A percentile compares a stretch with the other conserved stretches of the same genome.
Evolutionary conservation across 1,284 basidiomycete species (phyloP).

Genomic region (Papiliotrema terrestris): DNA sequence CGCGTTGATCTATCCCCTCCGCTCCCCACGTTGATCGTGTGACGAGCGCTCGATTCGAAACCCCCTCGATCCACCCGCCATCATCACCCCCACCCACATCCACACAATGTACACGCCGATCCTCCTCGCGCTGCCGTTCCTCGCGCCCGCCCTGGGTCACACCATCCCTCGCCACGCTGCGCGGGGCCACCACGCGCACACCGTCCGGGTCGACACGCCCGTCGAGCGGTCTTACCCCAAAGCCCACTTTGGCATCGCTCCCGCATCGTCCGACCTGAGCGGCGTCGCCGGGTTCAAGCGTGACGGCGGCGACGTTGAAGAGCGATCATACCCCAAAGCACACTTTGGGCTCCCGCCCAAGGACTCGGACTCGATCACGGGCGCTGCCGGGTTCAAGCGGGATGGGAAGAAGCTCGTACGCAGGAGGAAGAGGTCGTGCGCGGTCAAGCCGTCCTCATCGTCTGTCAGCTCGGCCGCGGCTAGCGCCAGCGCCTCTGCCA

Average conservation of each 20-base stretch:
- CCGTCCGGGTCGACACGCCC: neutral
- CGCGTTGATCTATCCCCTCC: neutral
- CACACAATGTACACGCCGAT: neutral
- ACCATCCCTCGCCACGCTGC: neutral
- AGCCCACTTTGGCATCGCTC: neutral
- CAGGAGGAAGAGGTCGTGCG: neutral
- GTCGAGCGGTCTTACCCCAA: neutral
- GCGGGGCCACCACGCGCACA: neutral
- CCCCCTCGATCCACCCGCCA: neutral
- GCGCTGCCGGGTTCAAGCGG: neutral
- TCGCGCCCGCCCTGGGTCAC: neutral
- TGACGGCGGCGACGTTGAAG: neutral
- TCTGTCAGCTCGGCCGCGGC: neutral
- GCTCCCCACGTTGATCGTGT: neutral
- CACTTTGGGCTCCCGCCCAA: constrained; percentile 1
- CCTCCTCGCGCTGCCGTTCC: neutral
- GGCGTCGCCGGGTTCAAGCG: neutral
- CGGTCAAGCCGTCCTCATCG: neutral
- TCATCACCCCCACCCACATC: neutral
- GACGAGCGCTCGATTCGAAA: neutral
- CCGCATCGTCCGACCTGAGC: neutral
- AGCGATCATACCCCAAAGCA: constrained; percentile 1
- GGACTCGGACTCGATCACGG: neutral
- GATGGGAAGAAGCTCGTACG: neutral
- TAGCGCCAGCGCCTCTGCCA: neutral